Evolutionary conservation across 768 basidiomycete species (phyloP).

Genomic region (Candolleomyces aberdarensis): DNA sequence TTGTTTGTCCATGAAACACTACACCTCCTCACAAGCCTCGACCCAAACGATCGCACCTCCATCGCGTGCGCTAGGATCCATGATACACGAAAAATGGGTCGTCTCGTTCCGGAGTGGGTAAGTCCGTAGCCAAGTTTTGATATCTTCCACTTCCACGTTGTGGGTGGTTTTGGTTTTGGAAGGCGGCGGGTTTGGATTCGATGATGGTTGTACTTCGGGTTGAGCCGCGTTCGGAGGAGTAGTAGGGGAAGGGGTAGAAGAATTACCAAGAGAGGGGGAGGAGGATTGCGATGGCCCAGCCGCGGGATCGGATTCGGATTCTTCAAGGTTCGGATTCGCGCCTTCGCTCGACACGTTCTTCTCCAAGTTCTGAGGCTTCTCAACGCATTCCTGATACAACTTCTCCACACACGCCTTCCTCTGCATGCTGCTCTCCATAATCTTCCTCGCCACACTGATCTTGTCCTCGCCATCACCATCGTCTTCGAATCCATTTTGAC

Average conservation of each 20-base stretch:
- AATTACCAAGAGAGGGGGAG: no score
- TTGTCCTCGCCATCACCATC: not conserved
- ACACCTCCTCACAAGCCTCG: slow-evolving; percentile 19
- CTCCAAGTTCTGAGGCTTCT: no score
- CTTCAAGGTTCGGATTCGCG: no score
- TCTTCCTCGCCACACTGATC: slow-evolving; percentile 6
- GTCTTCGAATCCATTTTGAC: no score
- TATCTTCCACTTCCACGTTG: slow-evolving; percentile 17
- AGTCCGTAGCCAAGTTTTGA: slow-evolving; percentile 28
- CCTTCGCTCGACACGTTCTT: no score
- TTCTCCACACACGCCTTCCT: slow-evolving; percentile 31
- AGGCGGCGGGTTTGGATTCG: no score
- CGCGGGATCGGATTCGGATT: no score
- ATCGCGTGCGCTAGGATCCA: slow-evolving; percentile 29
- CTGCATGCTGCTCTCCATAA: slow-evolving; percentile 32
- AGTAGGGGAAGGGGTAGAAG: no score
- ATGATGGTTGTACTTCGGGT: no score
- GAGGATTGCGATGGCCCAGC: no score
- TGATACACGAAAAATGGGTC: slow-evolving; percentile 37
- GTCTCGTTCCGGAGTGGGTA: slow-evolving; percentile 32
- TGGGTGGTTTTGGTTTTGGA: not conserved
- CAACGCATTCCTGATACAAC: slow-evolving; percentile 22
- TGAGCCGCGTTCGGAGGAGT: no score
- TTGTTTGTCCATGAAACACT: not conserved
- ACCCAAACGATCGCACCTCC: slow-evolving; percentile 36